phyloP scores from a whole-genome alignment of 441 rosid species.

The Euphorbia corollata region DNA sequence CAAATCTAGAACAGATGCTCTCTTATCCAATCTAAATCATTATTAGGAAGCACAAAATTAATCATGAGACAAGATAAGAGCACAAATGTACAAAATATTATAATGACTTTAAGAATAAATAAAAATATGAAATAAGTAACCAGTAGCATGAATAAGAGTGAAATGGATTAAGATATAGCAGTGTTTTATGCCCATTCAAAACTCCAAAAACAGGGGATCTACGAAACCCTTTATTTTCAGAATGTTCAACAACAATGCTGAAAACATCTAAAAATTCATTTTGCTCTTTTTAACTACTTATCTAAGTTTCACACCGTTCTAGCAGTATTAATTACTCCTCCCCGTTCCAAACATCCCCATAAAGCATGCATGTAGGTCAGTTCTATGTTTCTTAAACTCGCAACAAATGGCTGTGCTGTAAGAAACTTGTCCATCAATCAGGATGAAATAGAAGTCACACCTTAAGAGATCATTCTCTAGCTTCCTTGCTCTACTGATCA shows the following conservation, averaged over 20 bases:
- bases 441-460: slow-evolving; percentile 23
- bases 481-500: slow-evolving; percentile 44
- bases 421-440: neutral
- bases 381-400: slow-evolving; percentile 1
- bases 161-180: neutral
- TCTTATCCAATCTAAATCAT: slow-evolving; percentile 59
- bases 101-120: neutral
- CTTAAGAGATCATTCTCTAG: slow-evolving; percentile 53
- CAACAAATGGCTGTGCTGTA: neutral
- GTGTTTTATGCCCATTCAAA: slow-evolving; percentile 6
- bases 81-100: neutral
- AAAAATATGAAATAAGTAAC: neutral
- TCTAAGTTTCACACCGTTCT: neutral
- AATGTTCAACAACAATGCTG: neutral
- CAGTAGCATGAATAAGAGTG: neutral
- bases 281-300: neutral
- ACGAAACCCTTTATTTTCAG: neutral
- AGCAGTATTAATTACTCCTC: neutral
- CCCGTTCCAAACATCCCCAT: neutral
- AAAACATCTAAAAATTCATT: neutral
- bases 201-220: neutral
- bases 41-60: slow-evolving; percentile 5
- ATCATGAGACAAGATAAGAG: neutral
- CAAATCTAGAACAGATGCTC: slow-evolving; percentile 54
- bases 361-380: neutral